phyloP scores from a whole-genome alignment of 192 early-diverging fungal genomes.

The Backusella circina region DNA sequence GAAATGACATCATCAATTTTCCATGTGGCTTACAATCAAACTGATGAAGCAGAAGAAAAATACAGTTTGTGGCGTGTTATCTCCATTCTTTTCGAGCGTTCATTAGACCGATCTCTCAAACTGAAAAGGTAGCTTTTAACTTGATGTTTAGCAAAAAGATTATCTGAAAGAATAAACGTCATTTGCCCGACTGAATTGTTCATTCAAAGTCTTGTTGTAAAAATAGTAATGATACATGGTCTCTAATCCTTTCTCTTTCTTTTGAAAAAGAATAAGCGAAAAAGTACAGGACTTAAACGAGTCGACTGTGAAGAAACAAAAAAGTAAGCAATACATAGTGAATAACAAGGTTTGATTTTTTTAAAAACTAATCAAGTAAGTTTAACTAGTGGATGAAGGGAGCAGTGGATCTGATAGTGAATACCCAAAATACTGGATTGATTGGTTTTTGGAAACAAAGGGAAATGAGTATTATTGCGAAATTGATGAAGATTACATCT shows the following conservation, averaged over 20 bases:
- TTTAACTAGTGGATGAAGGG: conserved; percentile 45
- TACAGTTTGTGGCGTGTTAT: neutral
- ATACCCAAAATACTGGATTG: conserved; percentile 81
- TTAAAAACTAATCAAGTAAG: neutral
- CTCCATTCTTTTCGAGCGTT: neutral
- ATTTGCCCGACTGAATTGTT: neutral
- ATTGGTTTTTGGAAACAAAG: conserved; percentile 86
- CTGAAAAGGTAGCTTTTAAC: conserved; percentile 7
- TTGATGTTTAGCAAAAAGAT: neutral
- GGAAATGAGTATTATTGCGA: conserved; percentile 98
- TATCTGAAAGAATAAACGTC: neutral
- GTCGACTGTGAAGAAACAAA: conserved; percentile 9
- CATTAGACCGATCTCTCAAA: neutral
- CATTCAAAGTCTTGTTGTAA: neutral
- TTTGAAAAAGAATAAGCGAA: conserved; percentile 4
- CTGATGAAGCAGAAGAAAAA: neutral
- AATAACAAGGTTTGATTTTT: neutral
- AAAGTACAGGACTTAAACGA: conserved; percentile 5
- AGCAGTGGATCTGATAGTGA: conserved; percentile 54
- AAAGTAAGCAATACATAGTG: neutral
- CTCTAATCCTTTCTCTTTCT: neutral
- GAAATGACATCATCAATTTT: neutral
- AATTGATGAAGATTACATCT: conserved; percentile 95
- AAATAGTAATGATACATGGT: conserved; percentile 3
- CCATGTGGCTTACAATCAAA: neutral